Evolutionary conservation across 2,329 filamentous ascomycete genomes (phyloP).

Genomic region (Phialophora tarda): DNA sequence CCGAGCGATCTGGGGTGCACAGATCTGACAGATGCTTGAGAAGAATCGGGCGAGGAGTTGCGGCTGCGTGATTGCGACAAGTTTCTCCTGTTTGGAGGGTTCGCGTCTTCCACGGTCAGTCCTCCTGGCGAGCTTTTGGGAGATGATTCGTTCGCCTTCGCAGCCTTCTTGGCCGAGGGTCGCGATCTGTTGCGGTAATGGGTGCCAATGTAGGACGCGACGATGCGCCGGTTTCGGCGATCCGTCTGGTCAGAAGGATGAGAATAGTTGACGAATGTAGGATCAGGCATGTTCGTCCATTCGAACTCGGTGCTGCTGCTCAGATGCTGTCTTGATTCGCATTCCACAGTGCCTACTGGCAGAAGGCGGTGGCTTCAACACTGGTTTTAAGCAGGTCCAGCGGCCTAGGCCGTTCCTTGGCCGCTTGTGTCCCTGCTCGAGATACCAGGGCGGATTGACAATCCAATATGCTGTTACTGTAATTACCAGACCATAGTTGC

Average conservation of each 20-base stretch:
- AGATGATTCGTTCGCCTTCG: not conserved
- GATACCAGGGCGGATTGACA: not conserved
- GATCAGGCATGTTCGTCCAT: constrained; percentile 2
- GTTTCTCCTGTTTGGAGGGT: not conserved
- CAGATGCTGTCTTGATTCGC: not conserved
- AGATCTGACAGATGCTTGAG: not conserved
- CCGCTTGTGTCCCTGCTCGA: not conserved
- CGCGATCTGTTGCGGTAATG: constrained; percentile 25
- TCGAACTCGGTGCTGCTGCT: too few species aligned
- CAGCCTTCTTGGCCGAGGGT: constrained; percentile 5
- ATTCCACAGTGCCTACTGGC: not conserved
- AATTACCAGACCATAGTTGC: not conserved
- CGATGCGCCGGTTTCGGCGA: constrained; percentile 11
- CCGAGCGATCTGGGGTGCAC: not conserved
- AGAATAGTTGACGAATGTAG: constrained; percentile 26
- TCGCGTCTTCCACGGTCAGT: not conserved
- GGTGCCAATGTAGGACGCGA: constrained; percentile 25
- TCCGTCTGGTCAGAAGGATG: constrained; percentile 19
- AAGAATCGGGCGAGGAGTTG: not conserved
- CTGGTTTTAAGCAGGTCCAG: not conserved
- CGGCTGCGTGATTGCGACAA: not conserved
- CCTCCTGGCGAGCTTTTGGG: not conserved
- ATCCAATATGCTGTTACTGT: not conserved
- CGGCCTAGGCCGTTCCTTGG: not conserved
- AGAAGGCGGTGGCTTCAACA: not conserved